These are phyloP conservation scores for Flaveria trinervia DNA, from an alignment of 129 eudicot genomes.

Conservation along the genomic window DNA sequence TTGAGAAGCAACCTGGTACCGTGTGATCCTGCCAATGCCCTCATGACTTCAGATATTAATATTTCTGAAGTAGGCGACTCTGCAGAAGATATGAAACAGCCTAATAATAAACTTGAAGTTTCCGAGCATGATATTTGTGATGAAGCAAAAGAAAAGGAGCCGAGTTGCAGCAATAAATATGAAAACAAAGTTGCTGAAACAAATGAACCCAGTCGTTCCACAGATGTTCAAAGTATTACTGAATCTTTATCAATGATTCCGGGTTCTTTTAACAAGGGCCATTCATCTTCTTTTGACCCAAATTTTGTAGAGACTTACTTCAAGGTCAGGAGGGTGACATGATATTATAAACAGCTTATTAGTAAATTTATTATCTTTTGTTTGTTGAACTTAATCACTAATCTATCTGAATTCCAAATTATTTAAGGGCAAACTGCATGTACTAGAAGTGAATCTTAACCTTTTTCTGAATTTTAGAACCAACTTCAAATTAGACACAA, in stretches of 20 bases:
- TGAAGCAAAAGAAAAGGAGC: slow-evolving; percentile 40
- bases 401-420: background rate
- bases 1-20: slow-evolving; percentile 38
- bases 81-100: slow-evolving; percentile 32
- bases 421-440: background rate
- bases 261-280: slow-evolving; percentile 45
- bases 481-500: background rate
- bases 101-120: slow-evolving; percentile 30
- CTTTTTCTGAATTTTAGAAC: background rate
- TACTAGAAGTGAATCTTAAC: background rate
- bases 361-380: background rate
- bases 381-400: background rate
- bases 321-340: slow-evolving; percentile 54
- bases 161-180: slow-evolving; percentile 36
- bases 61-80: slow-evolving; percentile 39
- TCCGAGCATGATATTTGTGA: slow-evolving; percentile 19
- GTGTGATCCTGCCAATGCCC: slow-evolving; percentile 27
- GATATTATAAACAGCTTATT: background rate
- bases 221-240: slow-evolving; percentile 31
- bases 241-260: slow-evolving; percentile 45
- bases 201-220: slow-evolving; percentile 30
- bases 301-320: slow-evolving; percentile 94
- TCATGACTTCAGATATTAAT: slow-evolving; percentile 28
- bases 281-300: slow-evolving; percentile 71
- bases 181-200: slow-evolving; percentile 36